Percentiles rank a stretch among this genome's conserved stretches.
Conservation (phyloP, 495 filamentous ascomycete genomes). For the Hyaloscypha variabilis region DNA sequence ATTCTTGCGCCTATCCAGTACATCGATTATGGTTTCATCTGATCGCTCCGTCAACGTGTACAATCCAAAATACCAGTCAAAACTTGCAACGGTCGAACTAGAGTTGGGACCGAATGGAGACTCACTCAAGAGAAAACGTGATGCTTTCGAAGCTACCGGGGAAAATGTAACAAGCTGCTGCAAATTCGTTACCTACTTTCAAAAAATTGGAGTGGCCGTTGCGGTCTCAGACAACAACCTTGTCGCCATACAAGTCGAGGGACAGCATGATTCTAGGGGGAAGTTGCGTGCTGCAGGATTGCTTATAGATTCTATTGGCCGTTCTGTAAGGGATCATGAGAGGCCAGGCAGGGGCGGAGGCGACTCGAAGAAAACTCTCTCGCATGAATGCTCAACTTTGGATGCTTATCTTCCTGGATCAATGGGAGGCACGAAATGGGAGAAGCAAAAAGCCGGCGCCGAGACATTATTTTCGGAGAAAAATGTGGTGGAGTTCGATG, state of each 20-base stretch:
- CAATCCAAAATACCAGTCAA: conserved; percentile 67
- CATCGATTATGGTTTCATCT: conserved; percentile 49
- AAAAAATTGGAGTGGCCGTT: conserved; percentile 63
- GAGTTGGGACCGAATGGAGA: conserved; percentile 20
- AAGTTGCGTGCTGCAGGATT: conserved; percentile 68
- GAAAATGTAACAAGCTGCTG: conserved; percentile 33
- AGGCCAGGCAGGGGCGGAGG: not conserved
- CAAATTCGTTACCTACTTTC: conserved; percentile 61
- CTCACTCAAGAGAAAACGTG: conserved; percentile 25
- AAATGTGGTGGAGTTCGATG: conserved; percentile 56
- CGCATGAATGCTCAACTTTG: conserved; percentile 9
- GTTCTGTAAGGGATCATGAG: conserved; percentile 29
- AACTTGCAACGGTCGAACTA: conserved; percentile 56
- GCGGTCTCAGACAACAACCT: conserved; percentile 58
- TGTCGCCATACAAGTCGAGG: conserved; percentile 65
- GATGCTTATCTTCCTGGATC: conserved; percentile 18
- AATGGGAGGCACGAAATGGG: conserved; percentile 17
- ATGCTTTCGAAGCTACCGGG: conserved; percentile 14
- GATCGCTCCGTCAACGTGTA: conserved; percentile 52
- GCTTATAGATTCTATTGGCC: conserved; percentile 71
- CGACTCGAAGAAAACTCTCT: not conserved
- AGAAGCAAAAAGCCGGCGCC: not conserved
- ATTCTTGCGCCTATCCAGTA: conserved; percentile 54
- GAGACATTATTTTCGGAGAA: conserved; percentile 22
- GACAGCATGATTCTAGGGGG: conserved; percentile 54